A percentile compares a stretch with the other conserved stretches of the same genome.
phyloP scores from a whole-genome alignment of 2,329 filamentous ascomycete genomes.

The Paracoccidioides brasiliensis region DNA sequence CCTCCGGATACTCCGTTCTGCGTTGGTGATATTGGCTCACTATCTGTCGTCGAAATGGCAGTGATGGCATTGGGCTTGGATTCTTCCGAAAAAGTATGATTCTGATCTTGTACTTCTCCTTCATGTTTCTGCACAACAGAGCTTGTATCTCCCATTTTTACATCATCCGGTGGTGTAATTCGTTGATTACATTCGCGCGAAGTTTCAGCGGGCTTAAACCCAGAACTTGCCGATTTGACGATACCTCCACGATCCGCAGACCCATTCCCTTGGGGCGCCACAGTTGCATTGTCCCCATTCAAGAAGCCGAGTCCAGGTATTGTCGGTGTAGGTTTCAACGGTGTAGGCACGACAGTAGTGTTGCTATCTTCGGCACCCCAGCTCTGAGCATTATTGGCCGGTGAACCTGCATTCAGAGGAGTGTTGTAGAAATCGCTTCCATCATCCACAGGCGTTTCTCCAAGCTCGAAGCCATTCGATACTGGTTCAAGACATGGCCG shows the following conservation, averaged over 20 bases:
- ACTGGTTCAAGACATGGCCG: constrained; percentile 19
- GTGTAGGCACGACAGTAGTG: background rate
- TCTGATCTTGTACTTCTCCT: background rate
- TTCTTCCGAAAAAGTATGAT: background rate
- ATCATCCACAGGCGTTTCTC: constrained; percentile 20
- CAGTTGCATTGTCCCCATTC: background rate
- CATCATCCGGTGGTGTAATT: background rate
- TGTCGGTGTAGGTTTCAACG: constrained; percentile 12
- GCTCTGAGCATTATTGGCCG: constrained; percentile 11
- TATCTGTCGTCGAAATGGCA: background rate
- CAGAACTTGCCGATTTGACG: background rate
- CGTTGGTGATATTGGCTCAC: background rate
- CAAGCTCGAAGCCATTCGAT: constrained; percentile 12
- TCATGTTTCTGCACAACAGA: background rate
- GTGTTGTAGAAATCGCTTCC: constrained; percentile 33
- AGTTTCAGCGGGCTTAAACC: background rate
- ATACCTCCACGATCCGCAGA: background rate
- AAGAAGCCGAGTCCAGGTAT: constrained; percentile 29
- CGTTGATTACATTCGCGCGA: constrained; percentile 7
- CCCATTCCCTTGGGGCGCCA: background rate
- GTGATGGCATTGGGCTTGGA: background rate
- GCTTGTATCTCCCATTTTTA: background rate
- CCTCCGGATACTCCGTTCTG: background rate
- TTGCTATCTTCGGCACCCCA: constrained; percentile 8
- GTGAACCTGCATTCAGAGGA: constrained; percentile 20